phyloP scores from a whole-genome alignment of 2,329 filamentous ascomycete genomes.

The Anisogramma anomala region DNA sequence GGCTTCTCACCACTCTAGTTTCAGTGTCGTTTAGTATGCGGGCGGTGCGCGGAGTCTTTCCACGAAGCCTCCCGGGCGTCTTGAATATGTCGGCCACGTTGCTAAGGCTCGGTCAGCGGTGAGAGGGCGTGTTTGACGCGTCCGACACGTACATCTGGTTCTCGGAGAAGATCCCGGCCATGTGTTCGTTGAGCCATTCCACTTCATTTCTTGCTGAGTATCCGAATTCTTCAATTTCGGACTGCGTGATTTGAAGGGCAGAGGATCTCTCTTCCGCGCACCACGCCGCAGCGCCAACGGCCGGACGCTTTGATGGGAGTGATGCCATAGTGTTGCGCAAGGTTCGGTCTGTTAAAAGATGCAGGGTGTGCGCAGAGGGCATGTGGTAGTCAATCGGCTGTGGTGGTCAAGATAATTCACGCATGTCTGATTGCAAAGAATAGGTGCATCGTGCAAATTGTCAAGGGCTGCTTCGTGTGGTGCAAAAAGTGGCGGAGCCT shows the following conservation, averaged over 20 bases:
- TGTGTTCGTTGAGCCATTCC: slow-evolving; percentile 98
- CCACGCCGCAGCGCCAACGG: slow-evolving; percentile 77
- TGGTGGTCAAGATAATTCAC: slow-evolving; percentile 4
- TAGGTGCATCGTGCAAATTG: not conserved
- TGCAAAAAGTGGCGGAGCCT: not conserved
- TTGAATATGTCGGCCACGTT: slow-evolving; percentile 95
- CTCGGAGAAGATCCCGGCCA: slow-evolving; percentile 83
- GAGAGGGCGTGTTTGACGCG: not conserved
- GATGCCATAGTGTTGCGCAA: slow-evolving; percentile 26
- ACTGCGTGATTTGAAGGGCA: slow-evolving; percentile 59
- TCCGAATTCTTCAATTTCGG: slow-evolving; percentile 85
- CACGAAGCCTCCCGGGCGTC: slow-evolving; percentile 71
- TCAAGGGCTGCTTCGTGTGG: not conserved
- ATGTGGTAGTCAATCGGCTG: not conserved
- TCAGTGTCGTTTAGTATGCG: slow-evolving; percentile 49
- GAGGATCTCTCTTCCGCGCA: slow-evolving; percentile 73
- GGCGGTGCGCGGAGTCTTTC: slow-evolving; percentile 64
- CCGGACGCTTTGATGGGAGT: slow-evolving; percentile 41
- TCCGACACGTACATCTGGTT: slow-evolving; percentile 62
- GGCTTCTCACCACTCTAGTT: slow-evolving; percentile 47
- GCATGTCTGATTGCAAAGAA: slow-evolving; percentile 6
- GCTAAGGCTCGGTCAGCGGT: slow-evolving; percentile 33
- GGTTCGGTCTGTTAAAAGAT: not conserved
- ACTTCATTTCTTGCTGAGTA: slow-evolving; percentile 88
- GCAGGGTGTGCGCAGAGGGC: no score